Base-by-base conservation (phyloP, 441 rosid genomes). In the Euphorbia corollata region DNA sequence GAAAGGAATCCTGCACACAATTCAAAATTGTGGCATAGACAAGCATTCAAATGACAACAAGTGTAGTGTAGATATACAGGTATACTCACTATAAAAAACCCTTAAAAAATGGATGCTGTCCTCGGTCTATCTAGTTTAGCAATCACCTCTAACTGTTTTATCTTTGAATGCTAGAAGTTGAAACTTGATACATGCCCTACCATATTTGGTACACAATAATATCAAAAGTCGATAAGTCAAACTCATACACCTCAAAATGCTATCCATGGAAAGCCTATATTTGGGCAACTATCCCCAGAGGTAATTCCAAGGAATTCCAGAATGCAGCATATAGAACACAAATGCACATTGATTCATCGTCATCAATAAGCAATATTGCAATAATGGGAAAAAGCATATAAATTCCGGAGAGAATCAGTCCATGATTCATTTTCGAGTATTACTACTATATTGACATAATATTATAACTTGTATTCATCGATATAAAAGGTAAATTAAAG, bases 31-130 rank as follows among this genome's bases (percentile, higher is more conserved):
- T 30, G 13, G 4, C 50, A 20, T 34, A 53, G 19, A 53, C 5
- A 5, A 22, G 30, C 61, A 43, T 4, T 32, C 2, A 19, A 8
- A 5, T 12, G 13, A 27, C 3, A 6, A 22, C 0, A 18, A 15
- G 16, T 0, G n/a, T n/a, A n/a, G n/a, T n/a, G 30, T 8, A 23
- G 4, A 36, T 7, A 56, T 16, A 36, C 6, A 19, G 18, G 50
- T 36, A 22, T 54, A 38, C 24, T 61, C 75, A 82, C 89, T 95
- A 83, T 81, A 84, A 91, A 19, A 85, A 75, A 62, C 78, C 97
- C 84, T 91, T 91, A 78, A 93, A 69, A 67, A 57, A 81, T 54
- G 97, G 99, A 85, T 86, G 97, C 61, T 93, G 95, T 56, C 97
- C 96, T 1, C 95, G 84, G n/a, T n/a, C n/a, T n/a, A 43, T 83